These are phyloP conservation scores for Pseudonitzschia multiseries DNA, from an alignment of 108 stramenopile species.

Conservation along the genomic window DNA sequence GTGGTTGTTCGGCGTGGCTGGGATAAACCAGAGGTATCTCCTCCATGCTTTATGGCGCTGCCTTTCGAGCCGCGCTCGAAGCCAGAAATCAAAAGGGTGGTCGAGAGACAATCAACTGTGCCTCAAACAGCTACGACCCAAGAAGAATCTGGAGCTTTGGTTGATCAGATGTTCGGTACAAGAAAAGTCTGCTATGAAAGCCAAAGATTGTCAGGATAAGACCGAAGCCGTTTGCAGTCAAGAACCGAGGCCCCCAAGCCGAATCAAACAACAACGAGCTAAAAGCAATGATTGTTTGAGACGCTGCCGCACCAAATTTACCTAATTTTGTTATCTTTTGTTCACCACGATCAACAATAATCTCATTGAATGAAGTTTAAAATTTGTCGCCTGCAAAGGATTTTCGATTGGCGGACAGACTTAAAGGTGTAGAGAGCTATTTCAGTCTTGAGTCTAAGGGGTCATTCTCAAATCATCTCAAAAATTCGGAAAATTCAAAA, in stretches of 20 bases:
- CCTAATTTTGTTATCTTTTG: no score
- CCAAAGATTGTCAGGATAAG: no score
- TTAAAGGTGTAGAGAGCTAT: neutral
- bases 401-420: neutral
- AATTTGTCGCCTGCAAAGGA: neutral
- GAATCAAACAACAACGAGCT: no score
- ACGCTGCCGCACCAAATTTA: no score
- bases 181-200: no score
- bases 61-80: neutral
- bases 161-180: neutral
- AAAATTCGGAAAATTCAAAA: no score
- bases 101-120: neutral
- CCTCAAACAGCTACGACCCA: neutral
- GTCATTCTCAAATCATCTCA: no score
- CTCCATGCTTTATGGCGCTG: conserved; percentile 7
- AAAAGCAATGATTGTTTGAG: no score
- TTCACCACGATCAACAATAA: neutral
- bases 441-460: neutral
- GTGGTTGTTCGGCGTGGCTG: conserved; percentile 16
- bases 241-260: no score
- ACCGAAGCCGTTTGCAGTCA: no score
- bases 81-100: neutral
- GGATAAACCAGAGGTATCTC: conserved; percentile 45
- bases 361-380: neutral
- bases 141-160: no score